A percentile compares a stretch with the other conserved stretches of the same genome.
Evolutionary conservation across 169 alveolate species (phyloP).

Genomic region (Plasmodium gaboni): DNA sequence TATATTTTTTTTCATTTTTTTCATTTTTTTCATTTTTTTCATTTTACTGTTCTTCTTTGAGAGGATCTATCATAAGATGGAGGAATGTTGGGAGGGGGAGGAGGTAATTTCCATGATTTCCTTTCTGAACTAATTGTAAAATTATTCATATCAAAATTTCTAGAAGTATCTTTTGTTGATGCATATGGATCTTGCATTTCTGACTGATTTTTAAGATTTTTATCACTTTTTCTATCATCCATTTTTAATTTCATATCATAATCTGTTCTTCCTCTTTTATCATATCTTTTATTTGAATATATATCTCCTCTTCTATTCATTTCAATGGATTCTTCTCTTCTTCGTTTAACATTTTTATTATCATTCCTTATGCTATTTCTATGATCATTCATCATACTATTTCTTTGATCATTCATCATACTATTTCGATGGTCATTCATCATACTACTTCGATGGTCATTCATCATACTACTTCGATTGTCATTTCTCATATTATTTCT

Average conservation of each 20-base stretch:
- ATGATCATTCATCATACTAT: background rate
- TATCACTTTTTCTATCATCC: constrained; percentile 27
- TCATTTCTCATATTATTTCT: background rate
- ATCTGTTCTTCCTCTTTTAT: constrained; percentile 52
- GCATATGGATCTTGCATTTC: constrained; percentile 74
- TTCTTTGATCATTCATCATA: constrained; percentile 1
- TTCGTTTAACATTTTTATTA: constrained; percentile 17
- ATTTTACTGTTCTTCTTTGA: constrained; percentile 22
- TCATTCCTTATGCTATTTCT: constrained; percentile 7
- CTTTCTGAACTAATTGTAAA: constrained; percentile 18
- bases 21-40: background rate
- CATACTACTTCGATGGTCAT: constrained; percentile 5
- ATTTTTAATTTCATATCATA: constrained; percentile 14
- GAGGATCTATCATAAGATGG: constrained; percentile 9
- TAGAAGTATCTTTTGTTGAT: constrained; percentile 48
- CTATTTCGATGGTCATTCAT: background rate
- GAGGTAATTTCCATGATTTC: constrained; percentile 41
- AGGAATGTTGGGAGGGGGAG: constrained; percentile 52
- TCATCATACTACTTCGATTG: background rate
- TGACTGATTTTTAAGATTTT: constrained; percentile 21
- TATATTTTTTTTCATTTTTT: background rate
- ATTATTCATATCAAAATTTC: constrained; percentile 23
- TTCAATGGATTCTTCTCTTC: constrained; percentile 54
- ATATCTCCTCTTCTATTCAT: constrained; percentile 19
- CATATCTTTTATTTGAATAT: constrained; percentile 32